phyloP scores from a whole-genome alignment of 2,329 filamentous ascomycete species.

The Epichloe typhina region DNA sequence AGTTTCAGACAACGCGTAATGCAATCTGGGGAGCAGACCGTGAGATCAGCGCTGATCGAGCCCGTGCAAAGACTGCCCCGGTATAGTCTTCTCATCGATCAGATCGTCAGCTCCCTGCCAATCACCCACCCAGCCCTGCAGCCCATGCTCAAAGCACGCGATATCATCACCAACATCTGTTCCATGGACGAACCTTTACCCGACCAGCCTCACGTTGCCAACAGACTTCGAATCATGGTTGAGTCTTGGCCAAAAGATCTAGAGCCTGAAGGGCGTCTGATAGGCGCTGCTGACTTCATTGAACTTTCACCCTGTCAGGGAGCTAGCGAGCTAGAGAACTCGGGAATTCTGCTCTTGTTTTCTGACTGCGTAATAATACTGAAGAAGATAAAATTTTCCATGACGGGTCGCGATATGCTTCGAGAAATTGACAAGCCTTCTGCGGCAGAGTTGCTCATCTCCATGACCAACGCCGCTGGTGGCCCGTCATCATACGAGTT shows the following conservation, averaged over 20 bases:
- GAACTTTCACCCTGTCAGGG: slow-evolving; percentile 57
- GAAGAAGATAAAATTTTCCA: slow-evolving; percentile 51
- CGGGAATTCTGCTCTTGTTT: slow-evolving; percentile 72
- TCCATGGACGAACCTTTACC: slow-evolving; percentile 64
- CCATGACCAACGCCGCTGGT: slow-evolving; percentile 49
- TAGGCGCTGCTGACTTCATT: slow-evolving; percentile 67
- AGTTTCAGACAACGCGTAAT: slow-evolving; percentile 71
- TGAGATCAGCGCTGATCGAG: slow-evolving; percentile 88
- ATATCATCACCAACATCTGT: slow-evolving; percentile 93
- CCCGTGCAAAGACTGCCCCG: slow-evolving; percentile 88
- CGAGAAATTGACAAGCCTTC: slow-evolving; percentile 77
- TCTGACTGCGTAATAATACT: slow-evolving; percentile 68
- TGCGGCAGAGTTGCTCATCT: slow-evolving; percentile 46
- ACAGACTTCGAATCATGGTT: slow-evolving; percentile 62
- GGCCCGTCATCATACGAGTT: slow-evolving; percentile 56
- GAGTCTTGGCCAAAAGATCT: slow-evolving; percentile 64
- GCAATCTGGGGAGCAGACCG: slow-evolving; percentile 75
- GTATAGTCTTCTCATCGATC: slow-evolving; percentile 93
- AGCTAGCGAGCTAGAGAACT: slow-evolving; percentile 29
- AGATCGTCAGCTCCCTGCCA: slow-evolving; percentile 77
- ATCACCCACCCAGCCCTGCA: slow-evolving; percentile 75
- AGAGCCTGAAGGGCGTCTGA: slow-evolving; percentile 62
- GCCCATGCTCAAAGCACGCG: slow-evolving; percentile 72
- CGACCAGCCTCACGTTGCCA: slow-evolving; percentile 61
- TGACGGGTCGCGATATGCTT: slow-evolving; percentile 62